Evolutionary conservation across 192 early-diverging fungal genomes (phyloP), one percentile per base, ranked within the genome.

Genomic region (Borealophlyctis nickersoniae): DNA sequence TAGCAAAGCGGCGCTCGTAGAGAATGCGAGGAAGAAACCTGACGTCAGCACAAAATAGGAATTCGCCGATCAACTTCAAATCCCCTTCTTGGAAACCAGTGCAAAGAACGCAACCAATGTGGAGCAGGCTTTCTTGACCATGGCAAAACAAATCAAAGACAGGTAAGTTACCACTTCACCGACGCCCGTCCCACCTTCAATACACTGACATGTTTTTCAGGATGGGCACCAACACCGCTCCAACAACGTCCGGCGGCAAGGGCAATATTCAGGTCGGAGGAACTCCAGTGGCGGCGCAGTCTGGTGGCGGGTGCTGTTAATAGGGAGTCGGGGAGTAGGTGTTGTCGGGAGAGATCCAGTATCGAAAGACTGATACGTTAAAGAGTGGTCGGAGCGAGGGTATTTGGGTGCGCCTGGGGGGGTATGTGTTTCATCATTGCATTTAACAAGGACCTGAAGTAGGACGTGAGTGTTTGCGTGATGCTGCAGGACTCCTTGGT

Each of bases 81-180:
- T 99, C 56, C 89, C 95, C 32, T 94, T 99, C 76, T 80, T 99
- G 80, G 96, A 99, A 74, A 99, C 96, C 4, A 91, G 89, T 7
- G 96, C 96, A 60, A 99, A 99, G 84, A 90, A 93, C 67, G 89
- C 96, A 11, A 91, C 91, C 24, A 99, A 99, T 67, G 96, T 99
- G 16, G 96, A 99, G 80, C 91, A 94, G 70, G 96, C 96, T 33
- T 99, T 99, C 85, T 83, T 99, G 88, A 98, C 93, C 31, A 98
- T 99, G 96, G 95, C 96, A 27, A 95, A 93, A 75, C 96, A 99
- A 81, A 99, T 99, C 72, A 99, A 99, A 84, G 96, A 99, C 73
- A 87, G 91, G 83, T 85, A 58, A 16, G 52, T 73, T 22, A n/a
- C n/a, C 48, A 71, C 77, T 66, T 77, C 63, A 51, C 32, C 36